A percentile compares a stretch with the other conserved stretches of the same genome.
phyloP scores from a whole-genome alignment of 192 early-diverging fungal genomes.

The Coemansia brasiliensis region DNA sequence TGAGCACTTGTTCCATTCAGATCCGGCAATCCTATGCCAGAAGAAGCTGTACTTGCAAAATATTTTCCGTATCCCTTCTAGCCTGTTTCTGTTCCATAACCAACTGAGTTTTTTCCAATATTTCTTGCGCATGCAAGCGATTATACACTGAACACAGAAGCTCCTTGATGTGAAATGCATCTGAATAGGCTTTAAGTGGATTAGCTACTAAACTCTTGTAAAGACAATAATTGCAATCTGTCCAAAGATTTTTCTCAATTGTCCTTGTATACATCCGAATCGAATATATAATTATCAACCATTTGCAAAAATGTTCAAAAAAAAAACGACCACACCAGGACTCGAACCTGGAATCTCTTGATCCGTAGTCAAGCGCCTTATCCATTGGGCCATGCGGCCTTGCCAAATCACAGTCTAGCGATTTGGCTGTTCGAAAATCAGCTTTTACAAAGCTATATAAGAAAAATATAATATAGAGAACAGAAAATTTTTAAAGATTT shows the following conservation, averaged over 20 bases:
- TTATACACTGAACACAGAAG: slow-evolving; percentile 38
- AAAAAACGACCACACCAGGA: slow-evolving; percentile 44
- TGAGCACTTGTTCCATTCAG: too few relatives aligned
- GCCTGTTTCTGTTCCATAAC: slow-evolving; percentile 33
- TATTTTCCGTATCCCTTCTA: slow-evolving; percentile 28
- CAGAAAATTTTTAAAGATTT: too few relatives aligned
- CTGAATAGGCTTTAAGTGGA: slow-evolving; percentile 32
- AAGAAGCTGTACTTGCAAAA: neutral
- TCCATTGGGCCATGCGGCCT: slow-evolving; percentile 53
- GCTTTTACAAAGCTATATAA: neutral
- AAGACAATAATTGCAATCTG: slow-evolving; percentile 35
- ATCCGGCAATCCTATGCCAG: neutral
- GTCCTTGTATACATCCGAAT: slow-evolving; percentile 19
- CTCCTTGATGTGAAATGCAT: slow-evolving; percentile 31
- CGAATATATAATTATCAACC: neutral
- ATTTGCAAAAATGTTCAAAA: neutral
- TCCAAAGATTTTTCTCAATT: slow-evolving; percentile 22
- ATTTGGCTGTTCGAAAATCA: neutral
- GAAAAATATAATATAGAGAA: too few relatives aligned
- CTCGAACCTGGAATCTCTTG: slow-evolving; percentile 56
- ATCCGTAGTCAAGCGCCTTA: slow-evolving; percentile 57
- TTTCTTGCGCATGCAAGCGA: slow-evolving; percentile 25
- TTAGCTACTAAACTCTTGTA: slow-evolving; percentile 17
- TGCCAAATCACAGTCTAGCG: neutral
- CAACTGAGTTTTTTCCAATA: slow-evolving; percentile 17